Base-by-base conservation (phyloP, 768 basidiomycete genomes). In the Imleria badia region DNA sequence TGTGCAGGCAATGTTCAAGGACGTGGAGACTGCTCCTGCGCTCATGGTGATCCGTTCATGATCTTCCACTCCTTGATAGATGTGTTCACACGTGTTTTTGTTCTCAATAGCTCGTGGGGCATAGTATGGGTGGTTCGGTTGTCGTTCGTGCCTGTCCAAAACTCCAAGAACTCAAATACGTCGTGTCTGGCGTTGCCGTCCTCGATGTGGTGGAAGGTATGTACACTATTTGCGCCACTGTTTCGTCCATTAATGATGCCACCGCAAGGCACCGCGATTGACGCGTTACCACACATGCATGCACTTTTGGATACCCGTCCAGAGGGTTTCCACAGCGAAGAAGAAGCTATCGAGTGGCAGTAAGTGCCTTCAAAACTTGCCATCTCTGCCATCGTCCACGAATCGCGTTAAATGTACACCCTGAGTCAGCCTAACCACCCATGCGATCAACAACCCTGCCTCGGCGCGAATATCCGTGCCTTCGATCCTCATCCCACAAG, bases 271-370 rank as follows among this genome's bases (percentile, higher is more conserved):
- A 91, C 94, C 23, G 95, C 97, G 0, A 76, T 98, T 30, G 97
- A 98, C 42, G 93, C 94, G 1, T 80, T 99, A 13, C 91, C 93
- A 0, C 83, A 91, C 61, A 99, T 99, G 97, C 85, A 91, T 55
- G 84, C 78, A 39, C 82, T 98, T 34, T 79, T 99, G 30, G 87
- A 89, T 53, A 82, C 86, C 26, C 83, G 94, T 12, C 97, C 96
- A 8, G 86, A 85, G 45, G 87, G 88, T 0, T 99, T 98, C 68
- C 81, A 83, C 49, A 89, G 82, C 41, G 73, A 87, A 9, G 89
- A 95, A 66, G 88, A 89, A 48, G 94, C 89, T 0, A 84, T 99
- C 39, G 86, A 91, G 55, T 99, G 97, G 97, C 96, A 98, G 94
- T 98, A 72, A 65, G 94, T 78, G 10, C 23, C 22, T 30, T 19